Evolutionary conservation across 306 rosid species (phyloP).

Genomic region (Chamaecrista fasciculata): DNA sequence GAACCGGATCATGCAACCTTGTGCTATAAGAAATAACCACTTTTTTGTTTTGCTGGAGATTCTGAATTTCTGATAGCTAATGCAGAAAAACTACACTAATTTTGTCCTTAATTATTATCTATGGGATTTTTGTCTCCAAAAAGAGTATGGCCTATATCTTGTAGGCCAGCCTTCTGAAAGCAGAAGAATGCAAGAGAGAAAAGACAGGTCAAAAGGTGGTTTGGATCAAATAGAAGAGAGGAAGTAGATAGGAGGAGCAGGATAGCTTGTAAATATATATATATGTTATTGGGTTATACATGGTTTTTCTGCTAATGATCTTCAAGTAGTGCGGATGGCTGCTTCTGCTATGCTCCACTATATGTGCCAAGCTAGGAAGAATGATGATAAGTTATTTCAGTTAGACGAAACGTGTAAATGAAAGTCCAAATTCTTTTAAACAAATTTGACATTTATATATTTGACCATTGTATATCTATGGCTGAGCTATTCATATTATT

Average conservation of each 20-base stretch:
- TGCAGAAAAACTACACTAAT: neutral
- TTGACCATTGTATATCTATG: constrained; percentile 35
- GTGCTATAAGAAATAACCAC: neutral
- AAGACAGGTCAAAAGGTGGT: constrained; percentile 20
- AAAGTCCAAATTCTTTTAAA: constrained; percentile 35
- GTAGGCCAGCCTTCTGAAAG: constrained; percentile 29
- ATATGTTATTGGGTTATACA: constrained; percentile 34
- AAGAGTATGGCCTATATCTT: constrained; percentile 29
- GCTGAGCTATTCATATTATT: constrained; percentile 37
- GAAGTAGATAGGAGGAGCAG: constrained; percentile 46
- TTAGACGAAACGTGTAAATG: constrained; percentile 54
- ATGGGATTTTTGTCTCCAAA: constrained; percentile 29
- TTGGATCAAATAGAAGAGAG: constrained; percentile 37
- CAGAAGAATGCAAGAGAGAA: constrained; percentile 30
- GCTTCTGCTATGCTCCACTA: constrained; percentile 30
- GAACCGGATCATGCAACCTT: neutral
- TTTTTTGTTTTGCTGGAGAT: neutral
- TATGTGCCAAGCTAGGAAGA: constrained; percentile 32
- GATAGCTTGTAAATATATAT: constrained; percentile 68
- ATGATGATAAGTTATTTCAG: constrained; percentile 34
- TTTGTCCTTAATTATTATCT: neutral
- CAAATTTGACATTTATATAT: constrained; percentile 38
- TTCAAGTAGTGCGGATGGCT: constrained; percentile 35
- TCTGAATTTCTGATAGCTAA: neutral
- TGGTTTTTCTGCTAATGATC: constrained; percentile 33